Percentiles rank a stretch among this genome's conserved stretches.
phyloP scores from a whole-genome alignment of 1,139 yeast genomes.

The Geotrichum australiense region DNA sequence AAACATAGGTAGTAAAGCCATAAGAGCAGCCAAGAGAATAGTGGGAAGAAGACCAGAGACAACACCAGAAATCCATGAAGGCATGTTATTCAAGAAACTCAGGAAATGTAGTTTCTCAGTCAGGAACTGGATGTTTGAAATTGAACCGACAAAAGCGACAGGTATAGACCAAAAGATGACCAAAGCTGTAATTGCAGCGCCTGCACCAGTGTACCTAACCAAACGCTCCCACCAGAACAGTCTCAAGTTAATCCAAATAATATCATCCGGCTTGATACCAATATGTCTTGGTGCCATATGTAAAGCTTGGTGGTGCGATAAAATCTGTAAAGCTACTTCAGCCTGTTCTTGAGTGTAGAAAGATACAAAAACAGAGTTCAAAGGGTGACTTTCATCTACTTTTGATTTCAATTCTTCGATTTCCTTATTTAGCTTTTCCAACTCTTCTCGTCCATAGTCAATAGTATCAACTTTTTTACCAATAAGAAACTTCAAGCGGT shows the following conservation, averaged over 20 bases:
- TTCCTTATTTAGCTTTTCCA: slow-evolving; percentile 62
- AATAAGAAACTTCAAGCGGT: slow-evolving; percentile 54
- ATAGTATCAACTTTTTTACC: slow-evolving; percentile 86
- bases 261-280: slow-evolving; percentile 72
- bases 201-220: slow-evolving; percentile 51
- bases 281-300: slow-evolving; percentile 55
- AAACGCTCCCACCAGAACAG: slow-evolving; percentile 81
- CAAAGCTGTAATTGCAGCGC: slow-evolving; percentile 50
- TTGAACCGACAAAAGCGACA: slow-evolving; percentile 90
- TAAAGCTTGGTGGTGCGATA: slow-evolving; percentile 58
- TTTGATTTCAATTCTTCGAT: slow-evolving; percentile 42
- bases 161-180: slow-evolving; percentile 91
- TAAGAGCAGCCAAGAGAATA: slow-evolving; percentile 68
- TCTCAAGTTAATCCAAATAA: slow-evolving; percentile 81
- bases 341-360: slow-evolving; percentile 83
- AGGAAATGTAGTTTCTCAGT: slow-evolving; percentile 65
- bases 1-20: slow-evolving; percentile 78
- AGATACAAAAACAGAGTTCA: slow-evolving; percentile 70
- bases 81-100: slow-evolving; percentile 62
- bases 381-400: slow-evolving; percentile 38
- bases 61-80: slow-evolving; percentile 61
- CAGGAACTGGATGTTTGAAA: slow-evolving; percentile 72
- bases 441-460: slow-evolving; percentile 55
- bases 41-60: slow-evolving; percentile 86
- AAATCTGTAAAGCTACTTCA: slow-evolving; percentile 76